phyloP scores from a whole-genome alignment of 176 grass and related monocot genomes.

The Triticum urartu region DNA sequence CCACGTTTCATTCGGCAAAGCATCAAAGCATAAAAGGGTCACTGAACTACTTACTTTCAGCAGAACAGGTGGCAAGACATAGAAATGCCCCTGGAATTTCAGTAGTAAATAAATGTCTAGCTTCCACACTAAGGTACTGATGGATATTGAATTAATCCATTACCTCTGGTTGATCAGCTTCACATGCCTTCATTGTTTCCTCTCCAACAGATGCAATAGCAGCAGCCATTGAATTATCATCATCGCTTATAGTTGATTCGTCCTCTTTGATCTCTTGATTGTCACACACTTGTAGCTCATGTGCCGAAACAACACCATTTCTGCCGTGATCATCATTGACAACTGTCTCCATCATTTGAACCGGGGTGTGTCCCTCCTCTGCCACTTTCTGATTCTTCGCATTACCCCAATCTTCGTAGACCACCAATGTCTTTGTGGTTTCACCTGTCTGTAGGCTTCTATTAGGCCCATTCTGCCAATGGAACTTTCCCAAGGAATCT shows the following conservation, averaged over 20 bases:
- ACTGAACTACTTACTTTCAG: neutral
- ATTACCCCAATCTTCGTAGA: slow-evolving; percentile 61
- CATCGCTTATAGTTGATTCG: neutral
- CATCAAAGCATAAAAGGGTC: neutral
- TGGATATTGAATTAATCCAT: neutral
- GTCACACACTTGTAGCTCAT: slow-evolving; percentile 24
- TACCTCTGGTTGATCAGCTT: slow-evolving; percentile 49
- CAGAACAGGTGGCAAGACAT: neutral
- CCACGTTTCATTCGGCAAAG: neutral
- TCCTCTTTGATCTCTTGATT: slow-evolving; percentile 8
- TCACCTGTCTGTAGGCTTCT: slow-evolving; percentile 50
- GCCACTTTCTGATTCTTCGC: slow-evolving; percentile 37
- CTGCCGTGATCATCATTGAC: neutral
- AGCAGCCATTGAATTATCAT: neutral
- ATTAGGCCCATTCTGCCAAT: slow-evolving; percentile 72
- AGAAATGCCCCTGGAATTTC: neutral
- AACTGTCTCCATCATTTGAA: neutral
- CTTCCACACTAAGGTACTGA: neutral
- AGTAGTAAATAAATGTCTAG: slow-evolving; percentile 1
- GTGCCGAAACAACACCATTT: neutral
- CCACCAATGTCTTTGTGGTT: slow-evolving; percentile 42
- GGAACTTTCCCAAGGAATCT: slow-evolving; percentile 38
- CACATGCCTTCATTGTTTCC: slow-evolving; percentile 4
- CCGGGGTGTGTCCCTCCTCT: slow-evolving; percentile 15
- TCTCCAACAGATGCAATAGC: neutral